Evolutionary conservation across 2,329 filamentous ascomycete species (phyloP).

Genomic region (Epichloe typhina): DNA sequence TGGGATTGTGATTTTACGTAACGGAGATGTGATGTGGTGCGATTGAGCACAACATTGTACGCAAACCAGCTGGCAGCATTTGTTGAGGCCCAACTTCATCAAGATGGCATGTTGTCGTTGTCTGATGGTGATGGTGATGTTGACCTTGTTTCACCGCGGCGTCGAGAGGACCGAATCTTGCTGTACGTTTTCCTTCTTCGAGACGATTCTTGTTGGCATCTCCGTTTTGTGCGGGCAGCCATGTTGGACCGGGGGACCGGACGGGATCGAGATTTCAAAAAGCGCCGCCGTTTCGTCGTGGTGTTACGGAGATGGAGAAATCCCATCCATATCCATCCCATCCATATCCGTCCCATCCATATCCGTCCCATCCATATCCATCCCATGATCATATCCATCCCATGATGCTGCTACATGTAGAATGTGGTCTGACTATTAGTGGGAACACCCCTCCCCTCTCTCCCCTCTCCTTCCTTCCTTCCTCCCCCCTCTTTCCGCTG

Average conservation of each 20-base stretch:
- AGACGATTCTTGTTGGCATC: slow-evolving; percentile 1
- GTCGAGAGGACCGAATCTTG: neutral
- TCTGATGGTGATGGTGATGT: no score
- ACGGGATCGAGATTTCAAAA: slow-evolving; percentile 8
- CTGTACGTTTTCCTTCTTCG: neutral
- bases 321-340: neutral
- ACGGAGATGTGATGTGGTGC: no score
- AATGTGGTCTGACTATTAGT: neutral
- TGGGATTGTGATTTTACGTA: no score
- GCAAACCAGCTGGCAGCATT: no score
- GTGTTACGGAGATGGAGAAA: neutral
- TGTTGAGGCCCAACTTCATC: no score
- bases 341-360: neutral
- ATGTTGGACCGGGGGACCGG: neutral
- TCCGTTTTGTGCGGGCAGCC: slow-evolving; percentile 8
- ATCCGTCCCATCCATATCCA: neutral
- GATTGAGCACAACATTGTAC: no score
- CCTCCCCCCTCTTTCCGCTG: no score
- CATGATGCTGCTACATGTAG: neutral
- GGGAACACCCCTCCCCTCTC: neutral
- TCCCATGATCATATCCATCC: neutral
- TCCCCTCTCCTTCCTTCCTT: no score
- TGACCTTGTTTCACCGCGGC: neutral
- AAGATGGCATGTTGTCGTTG: no score
- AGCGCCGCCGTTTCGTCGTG: neutral